Evolutionary conservation across 768 basidiomycete species (phyloP).

Genomic region (Hericium erinaceus): DNA sequence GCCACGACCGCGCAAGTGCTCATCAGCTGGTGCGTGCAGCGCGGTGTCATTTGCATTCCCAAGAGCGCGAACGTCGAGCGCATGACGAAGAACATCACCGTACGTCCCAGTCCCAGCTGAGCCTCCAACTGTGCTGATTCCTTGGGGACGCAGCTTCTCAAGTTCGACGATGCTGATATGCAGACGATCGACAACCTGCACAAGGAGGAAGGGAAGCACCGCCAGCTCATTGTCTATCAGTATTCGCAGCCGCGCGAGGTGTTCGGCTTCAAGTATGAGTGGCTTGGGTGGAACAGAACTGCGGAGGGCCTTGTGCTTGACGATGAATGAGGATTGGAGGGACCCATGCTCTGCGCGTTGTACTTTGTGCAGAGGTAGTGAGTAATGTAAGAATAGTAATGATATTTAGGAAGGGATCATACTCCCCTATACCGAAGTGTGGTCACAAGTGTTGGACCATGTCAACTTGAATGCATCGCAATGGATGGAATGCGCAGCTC

Average conservation of each 20-base stretch:
- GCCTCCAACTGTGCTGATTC: too few relatives aligned
- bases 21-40: constrained; percentile 38
- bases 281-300: constrained; percentile 33
- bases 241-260: constrained; percentile 21
- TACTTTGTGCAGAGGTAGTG: too few relatives aligned
- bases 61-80: constrained; percentile 39
- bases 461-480: too few relatives aligned
- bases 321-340: too few relatives aligned
- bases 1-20: neutral
- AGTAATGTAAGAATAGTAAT: too few relatives aligned
- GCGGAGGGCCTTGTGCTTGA: constrained; percentile 22
- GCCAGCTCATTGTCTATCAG: constrained; percentile 20
- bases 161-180: constrained; percentile 31
- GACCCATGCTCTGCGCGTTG: too few relatives aligned
- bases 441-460: too few relatives aligned
- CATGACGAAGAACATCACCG: constrained; percentile 42
- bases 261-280: constrained; percentile 36
- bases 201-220: constrained; percentile 30
- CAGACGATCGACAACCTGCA: constrained; percentile 32
- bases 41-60: constrained; percentile 43
- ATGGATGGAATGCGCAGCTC: too few relatives aligned
- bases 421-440: too few relatives aligned
- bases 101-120: constrained; percentile 8
- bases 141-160: constrained; percentile 21
- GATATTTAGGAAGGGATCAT: too few relatives aligned